Evolutionary conservation across 177 flowering plant genomes (phyloP), one percentile per base, ranked within the genome.

Genomic region (Vitis hybrid): DNA sequence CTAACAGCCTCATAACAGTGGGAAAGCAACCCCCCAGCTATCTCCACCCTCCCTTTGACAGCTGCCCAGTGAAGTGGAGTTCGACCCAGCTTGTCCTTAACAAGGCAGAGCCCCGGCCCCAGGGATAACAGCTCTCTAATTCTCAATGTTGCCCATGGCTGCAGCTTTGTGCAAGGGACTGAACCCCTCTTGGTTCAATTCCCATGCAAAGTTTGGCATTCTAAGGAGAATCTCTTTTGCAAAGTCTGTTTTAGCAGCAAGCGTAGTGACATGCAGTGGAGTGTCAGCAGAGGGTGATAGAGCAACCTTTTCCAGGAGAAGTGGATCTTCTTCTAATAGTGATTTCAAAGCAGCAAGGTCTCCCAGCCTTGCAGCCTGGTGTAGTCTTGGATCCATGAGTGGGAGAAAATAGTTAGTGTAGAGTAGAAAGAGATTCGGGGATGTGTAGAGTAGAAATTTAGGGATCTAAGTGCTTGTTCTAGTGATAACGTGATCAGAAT

Each of bases 51-150:
- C 10, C 68, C 68, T 9, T 7, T 65, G 2, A 65, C 12, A 9
- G 68, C 68, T 10, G 68, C 68, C 26, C n/a, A 65, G 29, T 65
- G 68, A 13, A 65, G 58, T 10, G 58, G 45, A n/a, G 51, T 65
- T 19, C 68, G 20, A 19, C 58, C 68, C 5, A 20, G 58, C 11
- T n/a, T 65, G 51, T 19, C 29, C 58, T 20, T 51, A 15, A 52
- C 45, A 51, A 51, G 55, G 55, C 55, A 51, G 2, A 13, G 55
- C 3, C 15, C 55, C 4, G 14, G 4, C 3, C 14, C n/a, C 13
- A 51, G 55, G 9, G 14, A 11, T 9, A 51, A 11, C 0, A 51
- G 55, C 55, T 10, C 13, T 51, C 55, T 51, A 0, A 0, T 3
- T 51, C 55, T 13, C 55, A 10, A 51, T 51, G 15, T 51, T 51